Percentiles rank a stretch among this genome's conserved stretches.
These are phyloP conservation scores for Thelonectria olida DNA, from an alignment of 2,329 filamentous ascomycete genomes.

Conservation along the genomic window DNA sequence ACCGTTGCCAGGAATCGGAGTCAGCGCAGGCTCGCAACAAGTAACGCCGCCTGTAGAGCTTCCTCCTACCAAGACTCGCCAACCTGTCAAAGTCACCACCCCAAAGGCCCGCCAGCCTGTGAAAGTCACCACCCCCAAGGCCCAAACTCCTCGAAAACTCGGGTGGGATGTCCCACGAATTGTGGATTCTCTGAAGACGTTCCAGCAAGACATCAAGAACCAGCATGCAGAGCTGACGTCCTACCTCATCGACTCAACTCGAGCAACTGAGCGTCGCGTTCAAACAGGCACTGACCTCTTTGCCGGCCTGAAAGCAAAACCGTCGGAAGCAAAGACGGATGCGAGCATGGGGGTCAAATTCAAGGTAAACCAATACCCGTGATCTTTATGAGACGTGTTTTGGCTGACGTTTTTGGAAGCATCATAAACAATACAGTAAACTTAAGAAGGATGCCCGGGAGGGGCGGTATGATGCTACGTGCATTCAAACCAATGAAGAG, in stretches of 20 bases:
- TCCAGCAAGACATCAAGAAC: constrained; percentile 54
- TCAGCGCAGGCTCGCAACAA: constrained; percentile 34
- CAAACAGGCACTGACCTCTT: constrained; percentile 58
- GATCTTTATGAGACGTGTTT: not conserved
- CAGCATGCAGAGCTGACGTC: constrained; percentile 57
- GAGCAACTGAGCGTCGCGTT: constrained; percentile 50
- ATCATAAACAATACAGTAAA: constrained; percentile 52
- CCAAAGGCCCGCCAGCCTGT: constrained; percentile 24
- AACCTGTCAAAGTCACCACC: constrained; percentile 23
- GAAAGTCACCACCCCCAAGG: constrained; percentile 28
- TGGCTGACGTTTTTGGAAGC: constrained; percentile 30
- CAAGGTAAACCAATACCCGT: constrained; percentile 51
- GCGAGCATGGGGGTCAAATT: constrained; percentile 59
- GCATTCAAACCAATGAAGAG: constrained; percentile 59
- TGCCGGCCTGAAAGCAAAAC: constrained; percentile 50
- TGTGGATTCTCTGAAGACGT: constrained; percentile 50
- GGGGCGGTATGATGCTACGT: constrained; percentile 51
- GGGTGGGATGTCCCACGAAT: constrained; percentile 57
- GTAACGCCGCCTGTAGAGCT: constrained; percentile 35
- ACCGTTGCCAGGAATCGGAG: constrained; percentile 29
- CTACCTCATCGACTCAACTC: constrained; percentile 56
- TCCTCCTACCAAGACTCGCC: constrained; percentile 18
- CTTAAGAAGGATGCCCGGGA: constrained; percentile 56
- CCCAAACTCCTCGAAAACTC: constrained; percentile 32
- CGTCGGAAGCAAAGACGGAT: constrained; percentile 47